Percentiles rank a stretch among this genome's conserved stretches.
phyloP scores from a whole-genome alignment of 2,329 filamentous ascomycete genomes.

The Aspergillus sp. region DNA sequence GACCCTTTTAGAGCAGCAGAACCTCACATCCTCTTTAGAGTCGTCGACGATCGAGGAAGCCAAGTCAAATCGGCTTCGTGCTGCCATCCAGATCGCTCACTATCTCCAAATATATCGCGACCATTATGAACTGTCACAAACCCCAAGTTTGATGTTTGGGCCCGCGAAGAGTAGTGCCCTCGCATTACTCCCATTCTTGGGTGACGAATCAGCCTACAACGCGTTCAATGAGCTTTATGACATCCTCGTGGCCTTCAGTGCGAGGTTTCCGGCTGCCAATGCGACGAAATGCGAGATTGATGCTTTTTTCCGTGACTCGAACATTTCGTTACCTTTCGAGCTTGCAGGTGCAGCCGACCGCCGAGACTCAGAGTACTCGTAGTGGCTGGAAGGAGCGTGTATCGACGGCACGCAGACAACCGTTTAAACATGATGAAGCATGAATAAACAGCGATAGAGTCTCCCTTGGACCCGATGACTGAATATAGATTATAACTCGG shows the following conservation, averaged over 20 bases:
- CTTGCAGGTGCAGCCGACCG: conserved; percentile 21
- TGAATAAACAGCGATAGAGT: neutral
- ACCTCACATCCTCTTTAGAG: conserved; percentile 8
- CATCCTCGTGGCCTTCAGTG: conserved; percentile 25
- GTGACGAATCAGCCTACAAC: conserved; percentile 22
- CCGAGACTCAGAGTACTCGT: conserved; percentile 15
- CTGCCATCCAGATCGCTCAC: conserved; percentile 25
- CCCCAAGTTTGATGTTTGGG: conserved; percentile 29
- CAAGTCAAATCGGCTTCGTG: conserved; percentile 17
- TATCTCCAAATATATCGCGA: conserved; percentile 28
- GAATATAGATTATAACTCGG: neutral
- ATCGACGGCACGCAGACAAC: neutral
- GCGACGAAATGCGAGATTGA: conserved; percentile 24
- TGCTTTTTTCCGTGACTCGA: conserved; percentile 11
- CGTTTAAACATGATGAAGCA: neutral
- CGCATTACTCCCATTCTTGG: conserved; percentile 20
- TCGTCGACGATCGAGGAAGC: conserved; percentile 13
- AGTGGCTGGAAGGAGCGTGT: conserved; percentile 1
- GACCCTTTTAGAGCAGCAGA: conserved; percentile 20
- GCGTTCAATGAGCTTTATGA: conserved; percentile 30
- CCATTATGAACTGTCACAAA: conserved; percentile 29
- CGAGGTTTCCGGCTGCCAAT: conserved; percentile 23
- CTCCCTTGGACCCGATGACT: neutral
- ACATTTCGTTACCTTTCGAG: conserved; percentile 23
- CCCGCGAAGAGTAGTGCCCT: conserved; percentile 24